These are phyloP conservation scores for Boletus subparvulus DNA, from an alignment of 768 basidiomycete genomes.

Conservation along the genomic window DNA sequence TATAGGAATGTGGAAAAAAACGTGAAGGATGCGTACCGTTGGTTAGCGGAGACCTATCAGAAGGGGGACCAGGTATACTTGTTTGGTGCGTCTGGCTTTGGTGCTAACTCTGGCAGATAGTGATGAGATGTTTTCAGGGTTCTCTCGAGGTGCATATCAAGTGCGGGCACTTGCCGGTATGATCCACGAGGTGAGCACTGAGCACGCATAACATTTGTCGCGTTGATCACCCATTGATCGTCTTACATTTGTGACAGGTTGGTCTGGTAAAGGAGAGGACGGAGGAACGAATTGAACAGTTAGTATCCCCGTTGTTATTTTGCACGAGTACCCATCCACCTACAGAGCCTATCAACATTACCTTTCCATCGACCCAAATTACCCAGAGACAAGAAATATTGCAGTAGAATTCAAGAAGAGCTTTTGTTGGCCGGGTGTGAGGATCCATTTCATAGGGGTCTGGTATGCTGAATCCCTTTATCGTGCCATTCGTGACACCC, in stretches of 20 bases:
- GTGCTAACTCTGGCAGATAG: neutral
- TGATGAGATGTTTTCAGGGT: conserved; percentile 27
- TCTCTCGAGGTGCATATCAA: conserved; percentile 45
- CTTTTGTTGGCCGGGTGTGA: conserved; percentile 23
- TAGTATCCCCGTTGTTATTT: neutral
- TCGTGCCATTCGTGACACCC: neutral
- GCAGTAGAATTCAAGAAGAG: conserved; percentile 27
- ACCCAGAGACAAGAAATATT: conserved; percentile 1
- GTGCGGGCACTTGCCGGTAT: conserved; percentile 37
- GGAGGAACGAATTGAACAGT: neutral
- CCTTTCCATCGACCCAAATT: conserved; percentile 28
- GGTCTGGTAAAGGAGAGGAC: neutral
- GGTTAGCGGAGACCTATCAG: neutral
- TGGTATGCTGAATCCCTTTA: conserved; percentile 22
- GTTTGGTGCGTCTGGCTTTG: conserved; percentile 30
- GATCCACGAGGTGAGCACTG: conserved; percentile 38
- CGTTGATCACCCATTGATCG: neutral
- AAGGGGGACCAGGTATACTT: conserved; percentile 32
- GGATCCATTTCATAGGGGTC: conserved; percentile 35
- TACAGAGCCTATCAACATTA: neutral
- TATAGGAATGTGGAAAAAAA: conserved; percentile 8
- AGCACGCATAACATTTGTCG: no score
- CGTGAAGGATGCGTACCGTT: conserved; percentile 3
- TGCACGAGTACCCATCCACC: neutral
- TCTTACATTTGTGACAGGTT: neutral